Base-by-base conservation (phyloP, 306 rosid genomes). In the Cucurbita maxima region DNA sequence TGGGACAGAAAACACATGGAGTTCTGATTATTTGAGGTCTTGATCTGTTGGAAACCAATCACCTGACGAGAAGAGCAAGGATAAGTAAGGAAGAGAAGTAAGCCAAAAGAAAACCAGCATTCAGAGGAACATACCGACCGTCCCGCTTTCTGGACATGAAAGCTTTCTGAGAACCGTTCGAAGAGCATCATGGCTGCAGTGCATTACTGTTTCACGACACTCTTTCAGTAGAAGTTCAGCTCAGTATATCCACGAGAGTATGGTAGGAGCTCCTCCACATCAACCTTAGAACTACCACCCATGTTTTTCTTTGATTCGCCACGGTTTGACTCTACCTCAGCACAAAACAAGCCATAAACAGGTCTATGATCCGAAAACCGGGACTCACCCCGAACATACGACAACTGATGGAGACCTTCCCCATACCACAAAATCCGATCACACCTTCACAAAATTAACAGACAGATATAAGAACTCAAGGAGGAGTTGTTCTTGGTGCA, bases 301-400 rank as follows among this genome's bases (percentile, higher is more conserved):
- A 72, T 88, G 82, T 87, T 94, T 82, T 89, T 94, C 92, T 84
- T 94, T 78, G 88, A 81, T 75, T 79, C 86, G 66, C 81, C 93
- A 59, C 86, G 92, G 80, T 80, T 79, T 37, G 96, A 89, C 82
- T 86, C 92, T 71, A 94, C 97, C 88, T 94, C 99, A n/a, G 96
- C 97, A 89, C 92, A 88, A 81, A 94, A 94, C 58, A 91, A 67
- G 48, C 96, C 96, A 73, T 89, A 94, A 52, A 94, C 99, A 5
- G 97, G 99, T 77, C 96, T 84, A 78, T 94, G 99, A 79, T 94
- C 99, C n/a, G 97, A 94, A 80, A 94, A 94, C 44, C 87, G 85
- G 8, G 99, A 94, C 67, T 94, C 97, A 10, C 99, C 97, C 0
- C 99, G 97, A 59, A 91, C 96, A 67, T 94, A 94, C 10, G 96